phyloP scores from a whole-genome alignment of 2,329 filamentous ascomycete genomes.

The Byssochlamys sp. region DNA sequence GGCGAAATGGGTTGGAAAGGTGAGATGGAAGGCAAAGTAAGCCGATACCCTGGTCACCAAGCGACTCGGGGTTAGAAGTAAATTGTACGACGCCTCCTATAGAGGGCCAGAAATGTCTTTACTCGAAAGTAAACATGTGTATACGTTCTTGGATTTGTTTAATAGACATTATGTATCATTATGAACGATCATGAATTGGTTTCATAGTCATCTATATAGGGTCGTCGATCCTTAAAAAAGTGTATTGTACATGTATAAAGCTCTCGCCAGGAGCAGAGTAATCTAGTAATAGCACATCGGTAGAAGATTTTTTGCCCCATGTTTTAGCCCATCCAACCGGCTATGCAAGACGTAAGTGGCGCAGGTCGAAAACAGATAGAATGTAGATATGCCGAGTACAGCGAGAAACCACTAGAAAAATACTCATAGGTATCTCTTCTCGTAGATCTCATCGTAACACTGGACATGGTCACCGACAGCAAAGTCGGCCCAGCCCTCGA shows the following conservation, averaged over 20 bases:
- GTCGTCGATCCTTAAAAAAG: background rate
- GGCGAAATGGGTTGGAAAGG: conserved; percentile 60
- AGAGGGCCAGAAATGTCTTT: background rate
- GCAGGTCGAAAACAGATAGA: background rate
- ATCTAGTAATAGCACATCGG: background rate
- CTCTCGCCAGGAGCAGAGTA: background rate
- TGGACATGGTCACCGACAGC: conserved; percentile 76
- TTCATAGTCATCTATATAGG: background rate
- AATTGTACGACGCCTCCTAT: no score
- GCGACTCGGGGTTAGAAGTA: no score
- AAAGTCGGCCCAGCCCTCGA: conserved; percentile 70
- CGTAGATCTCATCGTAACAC: conserved; percentile 67
- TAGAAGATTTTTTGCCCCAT: background rate
- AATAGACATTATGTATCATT: background rate
- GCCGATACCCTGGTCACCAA: background rate
- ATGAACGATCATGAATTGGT: background rate
- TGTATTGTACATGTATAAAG: background rate
- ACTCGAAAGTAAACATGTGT: background rate
- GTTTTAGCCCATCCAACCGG: background rate
- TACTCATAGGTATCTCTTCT: conserved; percentile 51
- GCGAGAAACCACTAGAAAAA: background rate
- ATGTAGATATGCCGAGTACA: background rate
- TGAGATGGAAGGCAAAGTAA: conserved; percentile 61
- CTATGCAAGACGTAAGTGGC: background rate
- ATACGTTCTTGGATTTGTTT: background rate